Base-by-base conservation (phyloP, 768 basidiomycete species). In the Steccherinum ochraceum region DNA sequence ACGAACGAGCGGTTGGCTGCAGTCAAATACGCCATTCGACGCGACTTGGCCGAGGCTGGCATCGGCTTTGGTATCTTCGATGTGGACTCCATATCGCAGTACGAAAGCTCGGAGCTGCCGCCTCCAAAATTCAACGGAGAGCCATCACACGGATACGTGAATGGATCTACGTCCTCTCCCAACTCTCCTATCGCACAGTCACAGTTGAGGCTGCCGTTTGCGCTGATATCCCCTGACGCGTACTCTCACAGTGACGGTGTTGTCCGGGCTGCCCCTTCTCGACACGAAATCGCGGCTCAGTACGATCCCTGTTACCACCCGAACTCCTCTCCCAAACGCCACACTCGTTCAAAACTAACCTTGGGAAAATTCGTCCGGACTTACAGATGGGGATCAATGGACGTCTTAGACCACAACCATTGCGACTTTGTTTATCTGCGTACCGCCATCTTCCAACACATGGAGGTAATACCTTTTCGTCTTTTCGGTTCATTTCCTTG, bases 61-160 rank as follows among this genome's bases (percentile, higher is more conserved):
- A 90, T 91, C 64, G 89, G 87, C 53, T 91, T 91, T 67, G 89
- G 89, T 60, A 89, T 93, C 57, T 92, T 93, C 70, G 89, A 91
- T 74, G 73, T 80, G 64, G 86, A 86, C 67, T 10, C 51, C 7
- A 62, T 51, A 46, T 56, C 20, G 51, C 51, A 40, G 57, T 56
- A 24, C 46, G 56, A 43, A 58, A 55, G 58, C 42, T 50, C 50
- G 54, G 52, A 48, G 64, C 70, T 55, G 70, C 73, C 30, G 51
- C 64, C 70, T 54, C 60, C 61, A 19, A 64, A 62, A 60, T 64
- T 71, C 52, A 76, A 77, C 60, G 30, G 30, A 35, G 30, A 35
- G 30, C 30, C 30, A 16, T 35, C 30, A 35, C 30, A 35, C 16
- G 73, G 75, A 53, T 80, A 82, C 64, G 58, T 72, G 39, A 83